Evolutionary conservation across 2,329 filamentous ascomycete species (phyloP).

Genomic region (Beauveria brongniartii): DNA sequence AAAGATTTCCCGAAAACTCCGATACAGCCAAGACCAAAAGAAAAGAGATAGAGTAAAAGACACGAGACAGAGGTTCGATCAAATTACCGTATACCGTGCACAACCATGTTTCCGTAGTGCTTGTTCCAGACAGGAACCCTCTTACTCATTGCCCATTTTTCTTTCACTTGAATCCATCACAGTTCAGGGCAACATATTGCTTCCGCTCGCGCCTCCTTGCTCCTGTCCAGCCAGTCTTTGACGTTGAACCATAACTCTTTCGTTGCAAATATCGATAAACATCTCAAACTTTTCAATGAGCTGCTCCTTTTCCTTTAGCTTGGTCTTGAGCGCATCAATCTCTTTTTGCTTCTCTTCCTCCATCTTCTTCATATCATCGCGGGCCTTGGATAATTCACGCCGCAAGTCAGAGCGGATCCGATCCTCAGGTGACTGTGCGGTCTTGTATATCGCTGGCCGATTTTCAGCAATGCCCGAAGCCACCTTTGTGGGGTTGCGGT

Average conservation of each 20-base stretch:
- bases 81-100: neutral
- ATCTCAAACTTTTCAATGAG: constrained; percentile 58
- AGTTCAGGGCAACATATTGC: neutral
- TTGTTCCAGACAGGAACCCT: neutral
- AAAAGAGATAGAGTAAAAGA: neutral
- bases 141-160: too few relatives aligned
- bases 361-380: constrained; percentile 47
- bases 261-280: constrained; percentile 63
- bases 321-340: constrained; percentile 48
- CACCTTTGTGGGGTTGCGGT: constrained; percentile 55
- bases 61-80: neutral
- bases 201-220: constrained; percentile 9
- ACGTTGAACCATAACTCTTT: constrained; percentile 55
- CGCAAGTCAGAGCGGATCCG: constrained; percentile 54
- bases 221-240: constrained; percentile 37
- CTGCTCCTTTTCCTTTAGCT: constrained; percentile 55
- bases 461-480: constrained; percentile 52
- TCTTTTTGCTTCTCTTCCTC: constrained; percentile 50
- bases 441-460: constrained; percentile 57
- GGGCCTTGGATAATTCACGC: constrained; percentile 49
- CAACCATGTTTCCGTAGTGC: neutral
- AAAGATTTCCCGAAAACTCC: constrained; percentile 2
- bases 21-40: neutral
- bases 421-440: constrained; percentile 54
- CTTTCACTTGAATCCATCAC: neutral